Evolutionary conservation across 176 grass and related monocot genomes (phyloP).

Genomic region (Carex pumila): DNA sequence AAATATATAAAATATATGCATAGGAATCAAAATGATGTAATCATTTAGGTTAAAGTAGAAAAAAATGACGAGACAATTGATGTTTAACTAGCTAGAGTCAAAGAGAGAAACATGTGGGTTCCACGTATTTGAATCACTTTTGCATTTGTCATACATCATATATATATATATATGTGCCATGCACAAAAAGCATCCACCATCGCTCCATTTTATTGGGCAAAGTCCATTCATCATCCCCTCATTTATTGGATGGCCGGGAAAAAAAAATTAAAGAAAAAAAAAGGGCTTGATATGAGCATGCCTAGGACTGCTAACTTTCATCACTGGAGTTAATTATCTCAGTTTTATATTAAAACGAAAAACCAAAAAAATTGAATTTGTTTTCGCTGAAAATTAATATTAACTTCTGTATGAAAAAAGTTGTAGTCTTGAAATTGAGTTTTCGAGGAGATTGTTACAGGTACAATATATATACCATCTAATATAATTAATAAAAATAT

Average conservation of each 20-base stretch:
- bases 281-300: not conserved
- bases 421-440: too few species aligned
- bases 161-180: not conserved
- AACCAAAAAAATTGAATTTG: not conserved
- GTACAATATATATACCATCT: too few species aligned
- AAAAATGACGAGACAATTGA: not conserved
- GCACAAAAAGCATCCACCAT: conserved; percentile 9
- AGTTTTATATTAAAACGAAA: not conserved
- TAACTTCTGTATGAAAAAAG: too few species aligned
- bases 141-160: conserved; percentile 1
- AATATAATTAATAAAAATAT: too few species aligned
- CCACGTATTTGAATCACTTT: not conserved
- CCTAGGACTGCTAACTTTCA: not conserved
- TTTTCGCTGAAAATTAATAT: too few species aligned
- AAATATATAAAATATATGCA: too few species aligned
- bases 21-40: not conserved
- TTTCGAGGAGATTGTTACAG: too few species aligned
- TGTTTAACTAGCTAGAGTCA: not conserved
- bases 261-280: not conserved
- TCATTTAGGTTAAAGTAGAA: not conserved
- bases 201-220: not conserved
- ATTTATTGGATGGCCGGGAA: conserved; percentile 2
- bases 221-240: not conserved
- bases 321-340: not conserved
- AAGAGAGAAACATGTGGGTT: not conserved